These are phyloP conservation scores for Leishmania gerbilli DNA, from an alignment of 208 protist species.

Conservation along the genomic window DNA sequence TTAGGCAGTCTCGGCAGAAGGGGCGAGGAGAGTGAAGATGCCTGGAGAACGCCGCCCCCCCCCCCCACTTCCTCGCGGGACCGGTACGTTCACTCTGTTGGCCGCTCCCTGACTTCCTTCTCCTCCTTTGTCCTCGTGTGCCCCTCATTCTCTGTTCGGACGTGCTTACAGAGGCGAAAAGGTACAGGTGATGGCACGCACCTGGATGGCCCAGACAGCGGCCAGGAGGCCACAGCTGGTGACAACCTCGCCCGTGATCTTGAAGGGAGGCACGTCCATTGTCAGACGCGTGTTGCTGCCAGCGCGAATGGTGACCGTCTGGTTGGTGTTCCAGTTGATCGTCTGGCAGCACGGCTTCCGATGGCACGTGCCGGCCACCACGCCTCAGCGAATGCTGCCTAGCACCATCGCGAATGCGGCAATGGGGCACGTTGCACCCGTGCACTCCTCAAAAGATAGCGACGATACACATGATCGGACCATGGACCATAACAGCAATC, in stretches of 20 bases:
- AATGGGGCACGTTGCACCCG: constrained; percentile 31
- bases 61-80: no score
- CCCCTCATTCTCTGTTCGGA: not conserved
- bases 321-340: constrained; percentile 22
- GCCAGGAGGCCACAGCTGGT: constrained; percentile 48
- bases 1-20: no score
- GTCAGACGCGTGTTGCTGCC: constrained; percentile 17
- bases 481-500: constrained; percentile 46
- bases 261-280: constrained; percentile 39
- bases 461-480: constrained; percentile 27
- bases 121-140: no score
- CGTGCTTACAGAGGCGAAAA: constrained; percentile 31
- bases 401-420: constrained; percentile 34
- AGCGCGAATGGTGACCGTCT: constrained; percentile 24
- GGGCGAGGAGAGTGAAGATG: no score
- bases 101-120: no score
- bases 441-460: constrained; percentile 35
- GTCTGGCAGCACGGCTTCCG: constrained; percentile 51
- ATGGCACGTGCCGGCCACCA: constrained; percentile 48
- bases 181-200: constrained; percentile 41
- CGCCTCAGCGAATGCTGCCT: constrained; percentile 48
- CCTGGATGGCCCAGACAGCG: constrained; percentile 48
- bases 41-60: no score
- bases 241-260: constrained; percentile 45
- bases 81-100: no score